A percentile compares a stretch with the other conserved stretches of the same genome.
These are phyloP conservation scores for Floccularia luteovirens DNA, from an alignment of 768 basidiomycete genomes.

Conservation along the genomic window DNA sequence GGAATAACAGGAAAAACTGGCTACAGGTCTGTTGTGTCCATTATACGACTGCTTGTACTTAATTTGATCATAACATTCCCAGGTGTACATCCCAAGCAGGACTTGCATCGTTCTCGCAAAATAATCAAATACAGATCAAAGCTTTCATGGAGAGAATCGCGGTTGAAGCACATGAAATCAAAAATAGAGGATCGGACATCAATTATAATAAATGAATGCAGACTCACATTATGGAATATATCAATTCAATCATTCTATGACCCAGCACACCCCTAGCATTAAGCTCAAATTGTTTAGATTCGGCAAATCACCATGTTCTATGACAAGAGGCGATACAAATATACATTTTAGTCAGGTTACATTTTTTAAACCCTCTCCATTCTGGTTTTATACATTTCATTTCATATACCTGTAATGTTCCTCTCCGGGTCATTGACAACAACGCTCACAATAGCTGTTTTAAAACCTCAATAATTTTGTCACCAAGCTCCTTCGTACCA, in stretches of 20 bases:
- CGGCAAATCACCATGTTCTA: too few relatives aligned
- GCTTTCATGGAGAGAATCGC: too few relatives aligned
- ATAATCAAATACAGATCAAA: slow-evolving; percentile 5
- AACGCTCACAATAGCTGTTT: slow-evolving; percentile 40
- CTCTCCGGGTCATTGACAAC: neutral
- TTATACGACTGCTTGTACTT: neutral
- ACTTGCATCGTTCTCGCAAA: slow-evolving; percentile 61
- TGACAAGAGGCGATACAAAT: too few relatives aligned
- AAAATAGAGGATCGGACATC: too few relatives aligned
- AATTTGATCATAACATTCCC: slow-evolving; percentile 4
- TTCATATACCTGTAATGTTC: neutral
- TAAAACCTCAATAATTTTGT: slow-evolving; percentile 71
- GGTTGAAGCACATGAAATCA: too few relatives aligned
- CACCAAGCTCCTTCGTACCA: slow-evolving; percentile 75
- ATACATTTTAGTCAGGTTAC: neutral
- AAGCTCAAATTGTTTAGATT: too few relatives aligned
- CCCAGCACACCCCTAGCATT: too few relatives aligned
- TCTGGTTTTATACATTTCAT: neutral
- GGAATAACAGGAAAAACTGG: slow-evolving; percentile 92
- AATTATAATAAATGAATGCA: too few relatives aligned
- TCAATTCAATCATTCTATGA: too few relatives aligned
- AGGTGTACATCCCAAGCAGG: slow-evolving; percentile 70
- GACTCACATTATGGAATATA: too few relatives aligned
- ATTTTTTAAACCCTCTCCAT: neutral
- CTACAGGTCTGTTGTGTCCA: slow-evolving; percentile 50